A percentile compares a stretch with the other conserved stretches of the same genome.
Conservation (phyloP, 768 basidiomycete species). For the Leccinellum rugosiceps region DNA sequence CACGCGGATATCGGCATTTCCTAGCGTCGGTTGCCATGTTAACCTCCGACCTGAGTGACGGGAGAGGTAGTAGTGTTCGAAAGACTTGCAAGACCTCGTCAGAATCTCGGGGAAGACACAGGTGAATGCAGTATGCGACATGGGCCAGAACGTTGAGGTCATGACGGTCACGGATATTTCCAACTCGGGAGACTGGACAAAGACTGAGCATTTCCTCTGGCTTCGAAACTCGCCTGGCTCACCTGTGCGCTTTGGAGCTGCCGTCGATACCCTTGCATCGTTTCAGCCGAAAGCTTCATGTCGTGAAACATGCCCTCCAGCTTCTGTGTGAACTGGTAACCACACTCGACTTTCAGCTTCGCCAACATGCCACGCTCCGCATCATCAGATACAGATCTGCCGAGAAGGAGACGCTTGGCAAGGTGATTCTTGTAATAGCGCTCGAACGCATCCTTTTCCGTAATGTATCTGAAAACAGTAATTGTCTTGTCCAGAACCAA, state of each 20-base stretch:
- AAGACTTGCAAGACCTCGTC: slow-evolving; percentile 63
- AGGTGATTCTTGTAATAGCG: slow-evolving; percentile 97
- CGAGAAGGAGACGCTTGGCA: slow-evolving; percentile 83
- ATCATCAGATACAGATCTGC: slow-evolving; percentile 92
- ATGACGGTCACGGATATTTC: slow-evolving; percentile 89
- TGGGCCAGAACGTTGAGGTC: slow-evolving; percentile 97
- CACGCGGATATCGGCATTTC: slow-evolving; percentile 85
- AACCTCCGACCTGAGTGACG: slow-evolving; percentile 87
- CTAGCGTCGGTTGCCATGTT: slow-evolving; percentile 88
- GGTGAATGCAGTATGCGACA: slow-evolving; percentile 56
- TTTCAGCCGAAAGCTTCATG: slow-evolving; percentile 85
- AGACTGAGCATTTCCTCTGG: slow-evolving; percentile 9
- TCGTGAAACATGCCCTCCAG: slow-evolving; percentile 99
- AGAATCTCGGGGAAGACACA: slow-evolving; percentile 71
- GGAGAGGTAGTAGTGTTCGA: slow-evolving; percentile 86
- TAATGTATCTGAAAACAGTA: slow-evolving; percentile 88
- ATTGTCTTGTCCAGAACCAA: slow-evolving; percentile 91
- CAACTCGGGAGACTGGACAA: slow-evolving; percentile 60
- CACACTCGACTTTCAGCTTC: slow-evolving; percentile 95
- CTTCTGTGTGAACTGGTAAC: slow-evolving; percentile 95
- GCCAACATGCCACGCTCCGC: slow-evolving; percentile 97
- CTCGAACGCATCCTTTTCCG: slow-evolving; percentile 97
- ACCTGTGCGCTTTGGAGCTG: slow-evolving; percentile 61
- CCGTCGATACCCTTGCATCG: slow-evolving; percentile 68
- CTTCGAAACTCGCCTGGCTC: slow-evolving; percentile 23